A percentile compares a stretch with the other conserved stretches of the same genome.
Conservation (phyloP, 352 stramenopile species). For the Phytophthora sp. region DNA sequence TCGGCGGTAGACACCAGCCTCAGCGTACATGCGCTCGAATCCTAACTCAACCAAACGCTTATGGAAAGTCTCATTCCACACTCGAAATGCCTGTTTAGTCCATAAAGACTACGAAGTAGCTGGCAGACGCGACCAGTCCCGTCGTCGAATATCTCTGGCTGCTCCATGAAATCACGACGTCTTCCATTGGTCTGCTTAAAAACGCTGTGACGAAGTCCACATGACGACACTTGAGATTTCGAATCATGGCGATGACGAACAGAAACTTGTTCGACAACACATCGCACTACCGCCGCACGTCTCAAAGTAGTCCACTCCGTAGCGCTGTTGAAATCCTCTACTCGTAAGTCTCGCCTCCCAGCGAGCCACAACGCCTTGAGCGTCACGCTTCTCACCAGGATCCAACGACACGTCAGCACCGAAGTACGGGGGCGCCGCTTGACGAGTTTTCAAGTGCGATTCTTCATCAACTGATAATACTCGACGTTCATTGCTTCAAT, state of each 20-base stretch:
- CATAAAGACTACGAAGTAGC: conserved; percentile 4
- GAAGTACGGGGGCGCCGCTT: too few relatives aligned
- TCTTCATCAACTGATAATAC: too few relatives aligned
- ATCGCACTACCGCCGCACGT: background rate
- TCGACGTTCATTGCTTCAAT: too few relatives aligned
- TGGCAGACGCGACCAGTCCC: background rate
- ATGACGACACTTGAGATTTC: background rate
- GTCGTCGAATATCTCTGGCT: background rate
- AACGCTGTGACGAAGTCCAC: background rate
- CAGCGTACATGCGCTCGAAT: background rate
- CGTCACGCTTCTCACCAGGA: background rate
- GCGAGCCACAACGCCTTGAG: background rate
- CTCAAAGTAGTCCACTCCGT: background rate
- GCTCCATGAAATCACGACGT: background rate
- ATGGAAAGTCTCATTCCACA: conserved; percentile 12
- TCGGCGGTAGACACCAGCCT: background rate
- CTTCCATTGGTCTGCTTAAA: background rate
- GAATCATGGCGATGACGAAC: background rate
- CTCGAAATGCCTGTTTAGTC: conserved; percentile 2
- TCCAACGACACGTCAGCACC: too few relatives aligned
- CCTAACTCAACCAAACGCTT: background rate
- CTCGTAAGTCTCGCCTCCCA: background rate
- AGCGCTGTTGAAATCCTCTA: background rate
- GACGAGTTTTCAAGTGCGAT: too few relatives aligned
- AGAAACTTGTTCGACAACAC: background rate